These are phyloP conservation scores for Arachis monticola DNA, from an alignment of 331 rosid species.

Conservation along the genomic window DNA sequence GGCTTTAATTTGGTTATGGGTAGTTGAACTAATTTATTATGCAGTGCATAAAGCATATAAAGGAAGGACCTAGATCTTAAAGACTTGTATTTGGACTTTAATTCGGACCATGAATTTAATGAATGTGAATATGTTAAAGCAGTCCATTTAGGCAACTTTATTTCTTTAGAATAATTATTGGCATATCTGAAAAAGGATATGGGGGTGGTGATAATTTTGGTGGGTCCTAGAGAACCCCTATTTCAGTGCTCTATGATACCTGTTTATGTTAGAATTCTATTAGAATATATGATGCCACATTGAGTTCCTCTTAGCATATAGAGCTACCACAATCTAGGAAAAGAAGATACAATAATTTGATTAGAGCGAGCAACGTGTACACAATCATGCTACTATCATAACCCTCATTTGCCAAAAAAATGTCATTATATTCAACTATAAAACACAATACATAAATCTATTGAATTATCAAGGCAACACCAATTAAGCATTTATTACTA, in stretches of 20 bases:
- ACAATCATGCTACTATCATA: constrained; percentile 45
- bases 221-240: constrained; percentile 34
- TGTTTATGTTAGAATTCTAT: constrained; percentile 31
- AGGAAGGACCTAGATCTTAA: constrained; percentile 28
- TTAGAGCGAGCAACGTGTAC: constrained; percentile 23
- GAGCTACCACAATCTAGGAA: constrained; percentile 16
- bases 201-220: constrained; percentile 27
- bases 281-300: constrained; percentile 4
- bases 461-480: too few relatives aligned
- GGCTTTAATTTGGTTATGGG: constrained; percentile 19
- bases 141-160: constrained; percentile 20
- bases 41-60: constrained; percentile 13
- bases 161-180: constrained; percentile 37
- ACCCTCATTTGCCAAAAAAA: constrained; percentile 32
- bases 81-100: constrained; percentile 3
- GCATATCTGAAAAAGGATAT: constrained; percentile 25
- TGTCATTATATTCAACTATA: not conserved
- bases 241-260: constrained; percentile 13
- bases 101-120: not conserved
- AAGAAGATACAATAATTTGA: constrained; percentile 25
- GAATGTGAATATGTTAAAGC: constrained; percentile 40
- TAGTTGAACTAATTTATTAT: constrained; percentile 38
- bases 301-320: constrained; percentile 7
- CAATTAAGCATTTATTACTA: too few relatives aligned
- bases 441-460: too few relatives aligned